Conservation (phyloP, 805 yeast genomes). For the Lipomyces spencermartinsiae region DNA sequence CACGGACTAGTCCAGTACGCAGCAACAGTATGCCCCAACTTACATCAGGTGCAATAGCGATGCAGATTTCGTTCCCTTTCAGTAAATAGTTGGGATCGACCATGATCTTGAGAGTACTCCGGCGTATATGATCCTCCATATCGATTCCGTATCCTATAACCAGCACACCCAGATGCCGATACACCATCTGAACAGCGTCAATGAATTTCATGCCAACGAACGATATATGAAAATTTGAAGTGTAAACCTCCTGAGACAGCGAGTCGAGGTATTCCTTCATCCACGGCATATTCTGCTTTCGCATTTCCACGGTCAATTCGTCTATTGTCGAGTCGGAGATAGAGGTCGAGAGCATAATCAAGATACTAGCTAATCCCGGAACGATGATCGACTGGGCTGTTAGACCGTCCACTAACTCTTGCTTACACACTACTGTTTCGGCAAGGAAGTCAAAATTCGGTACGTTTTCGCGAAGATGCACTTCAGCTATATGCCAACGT, state of each 20-base stretch:
- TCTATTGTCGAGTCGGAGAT: slow-evolving; percentile 15
- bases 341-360: slow-evolving; percentile 23
- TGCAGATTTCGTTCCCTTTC: slow-evolving; percentile 24
- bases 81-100: slow-evolving; percentile 16
- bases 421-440: slow-evolving; percentile 27
- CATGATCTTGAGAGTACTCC: slow-evolving; percentile 16
- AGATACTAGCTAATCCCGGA: slow-evolving; percentile 25
- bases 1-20: not conserved
- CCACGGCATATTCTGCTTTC: slow-evolving; percentile 15
- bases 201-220: slow-evolving; percentile 22
- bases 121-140: slow-evolving; percentile 12
- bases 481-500: slow-evolving; percentile 13
- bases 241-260: slow-evolving; percentile 19
- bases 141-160: slow-evolving; percentile 21
- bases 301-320: slow-evolving; percentile 6
- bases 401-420: slow-evolving; percentile 25
- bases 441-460: slow-evolving; percentile 28
- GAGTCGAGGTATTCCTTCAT: slow-evolving; percentile 21
- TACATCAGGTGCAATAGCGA: slow-evolving; percentile 22
- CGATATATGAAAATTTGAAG: slow-evolving; percentile 16
- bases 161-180: slow-evolving; percentile 18
- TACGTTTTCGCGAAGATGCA: slow-evolving; percentile 25
- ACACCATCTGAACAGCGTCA: slow-evolving; percentile 22
- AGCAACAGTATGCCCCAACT: not conserved
- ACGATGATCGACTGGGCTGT: slow-evolving; percentile 25